Evolutionary conservation across 176 grass and related monocot species (phyloP), one percentile per base, ranked within the genome.

Genomic region (Hordeum marinum): DNA sequence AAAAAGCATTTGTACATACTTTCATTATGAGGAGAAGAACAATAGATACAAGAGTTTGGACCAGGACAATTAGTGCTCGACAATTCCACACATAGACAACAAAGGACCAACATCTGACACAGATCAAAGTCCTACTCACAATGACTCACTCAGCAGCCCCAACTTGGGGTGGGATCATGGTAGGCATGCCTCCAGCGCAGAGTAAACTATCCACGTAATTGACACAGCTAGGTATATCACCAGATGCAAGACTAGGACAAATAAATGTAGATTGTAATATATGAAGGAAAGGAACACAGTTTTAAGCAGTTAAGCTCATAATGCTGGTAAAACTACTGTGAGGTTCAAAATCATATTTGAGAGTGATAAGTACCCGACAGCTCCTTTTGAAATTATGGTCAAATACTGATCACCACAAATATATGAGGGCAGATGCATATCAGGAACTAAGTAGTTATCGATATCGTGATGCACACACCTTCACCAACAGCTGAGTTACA

Each of bases 401-500:
- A 83, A 79, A 31, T 68, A 64, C 17, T 73, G 59, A 83, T 48
- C 36, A 60, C 6, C n/a, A 29, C n/a, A 79, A 64, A 57, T 9
- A 43, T 57, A 73, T 45, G 20, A 46, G 21, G 83, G 27, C 2
- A 40, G 17, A 25, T 54, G 83, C 9, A 25, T 54, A 52, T 40
- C 31, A 83, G n/a, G 36, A 71, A 39, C 13, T 52, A 11, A 66
- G 68, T 58, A 79, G 45, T 82, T 72, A 58, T 41, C 42, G 83
- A 89, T 26, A 85, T 59, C 12, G 6, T 79, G 24, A 52, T 27
- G 20, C 64, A 63, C 65, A 34, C 32, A 99, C 96, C 96, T 99
- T 99, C 36, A 87, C 82, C 27, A 99, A 78, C 58, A 99, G 70
- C 81, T 95, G 93, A 73, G 79, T 94, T 48, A 99, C 93, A 94